Conservation (phyloP, 352 stramenopile species). For the Pythium graminicola region DNA sequence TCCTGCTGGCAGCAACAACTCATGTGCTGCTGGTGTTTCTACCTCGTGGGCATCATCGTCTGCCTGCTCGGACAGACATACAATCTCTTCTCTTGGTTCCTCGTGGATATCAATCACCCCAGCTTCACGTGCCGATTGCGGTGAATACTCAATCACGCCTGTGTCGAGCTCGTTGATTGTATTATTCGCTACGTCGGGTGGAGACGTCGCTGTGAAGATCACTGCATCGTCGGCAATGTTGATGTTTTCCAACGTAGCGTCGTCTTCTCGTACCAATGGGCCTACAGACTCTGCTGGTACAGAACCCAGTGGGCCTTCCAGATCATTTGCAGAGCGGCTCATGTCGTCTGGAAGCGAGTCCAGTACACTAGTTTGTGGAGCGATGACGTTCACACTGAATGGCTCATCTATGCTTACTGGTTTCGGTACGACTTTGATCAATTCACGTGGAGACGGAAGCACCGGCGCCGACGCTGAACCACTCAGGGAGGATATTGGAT, state of each 20-base stretch:
- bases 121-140: background rate
- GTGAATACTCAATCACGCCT: background rate
- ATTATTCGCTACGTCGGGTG: background rate
- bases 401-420: no score
- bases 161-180: background rate
- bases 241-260: slow-evolving; percentile 10
- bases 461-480: background rate
- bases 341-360: no score
- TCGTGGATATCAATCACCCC: slow-evolving; percentile 7
- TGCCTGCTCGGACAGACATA: no score
- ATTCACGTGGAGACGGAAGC: background rate
- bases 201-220: background rate
- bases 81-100: slow-evolving; percentile 8
- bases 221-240: background rate
- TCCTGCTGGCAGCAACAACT: no score
- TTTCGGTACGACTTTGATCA: background rate
- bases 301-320: no score
- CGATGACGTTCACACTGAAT: no score
- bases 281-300: no score
- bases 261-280: background rate
- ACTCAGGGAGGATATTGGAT: background rate
- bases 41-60: background rate
- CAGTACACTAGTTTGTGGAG: no score
- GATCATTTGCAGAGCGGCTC: no score
- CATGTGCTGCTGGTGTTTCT: no score